These are phyloP conservation scores for Thelephora aurantiotincta DNA, from an alignment of 768 basidiomycete genomes.

Conservation along the genomic window DNA sequence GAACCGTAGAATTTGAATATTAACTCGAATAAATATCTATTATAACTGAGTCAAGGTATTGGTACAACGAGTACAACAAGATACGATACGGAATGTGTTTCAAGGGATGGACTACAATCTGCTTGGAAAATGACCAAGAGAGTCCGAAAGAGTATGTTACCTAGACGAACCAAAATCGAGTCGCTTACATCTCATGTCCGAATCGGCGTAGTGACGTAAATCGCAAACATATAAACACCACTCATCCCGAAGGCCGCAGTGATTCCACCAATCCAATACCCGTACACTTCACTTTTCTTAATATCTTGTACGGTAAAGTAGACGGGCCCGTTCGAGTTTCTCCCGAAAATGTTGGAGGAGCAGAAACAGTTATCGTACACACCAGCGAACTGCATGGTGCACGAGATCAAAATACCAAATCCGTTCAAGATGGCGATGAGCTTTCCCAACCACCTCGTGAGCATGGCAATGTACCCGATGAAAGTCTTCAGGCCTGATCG, in stretches of 20 bases:
- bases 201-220: background rate
- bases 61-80: too few species aligned
- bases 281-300: background rate
- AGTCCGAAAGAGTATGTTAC: too few species aligned
- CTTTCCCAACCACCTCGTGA: background rate
- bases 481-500: background rate
- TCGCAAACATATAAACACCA: background rate
- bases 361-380: background rate
- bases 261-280: background rate
- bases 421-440: background rate
- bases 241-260: background rate
- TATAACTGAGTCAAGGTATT: too few species aligned
- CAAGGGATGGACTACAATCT: too few species aligned
- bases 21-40: too few species aligned
- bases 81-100: too few species aligned
- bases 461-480: background rate
- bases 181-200: too few species aligned
- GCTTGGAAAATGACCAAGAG: too few species aligned
- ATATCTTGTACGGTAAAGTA: background rate
- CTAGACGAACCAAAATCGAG: too few species aligned
- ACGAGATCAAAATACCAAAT: background rate
- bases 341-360: background rate
- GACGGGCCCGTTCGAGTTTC: background rate
- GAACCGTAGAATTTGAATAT: too few species aligned
- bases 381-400: background rate